These are phyloP conservation scores for Linnemannia schmuckeri DNA, from an alignment of 192 early-diverging fungal species.

Conservation along the genomic window DNA sequence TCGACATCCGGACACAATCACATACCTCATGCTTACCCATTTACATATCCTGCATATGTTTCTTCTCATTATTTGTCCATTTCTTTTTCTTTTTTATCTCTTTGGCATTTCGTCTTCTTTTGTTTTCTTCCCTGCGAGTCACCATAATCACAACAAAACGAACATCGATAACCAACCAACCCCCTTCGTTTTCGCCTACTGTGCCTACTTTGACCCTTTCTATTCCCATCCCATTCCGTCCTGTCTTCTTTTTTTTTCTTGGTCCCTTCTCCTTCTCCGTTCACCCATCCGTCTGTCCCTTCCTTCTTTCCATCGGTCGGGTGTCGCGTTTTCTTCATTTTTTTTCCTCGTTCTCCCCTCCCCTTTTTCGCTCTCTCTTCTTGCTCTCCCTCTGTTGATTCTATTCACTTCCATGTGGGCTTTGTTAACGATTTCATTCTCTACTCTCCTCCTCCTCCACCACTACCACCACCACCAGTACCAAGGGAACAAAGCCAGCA, in stretches of 20 bases:
- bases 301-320: too few species aligned
- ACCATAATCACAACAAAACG: not conserved
- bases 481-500: not conserved
- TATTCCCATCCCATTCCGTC: conserved; percentile 4
- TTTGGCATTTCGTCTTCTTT: too few species aligned
- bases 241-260: not conserved
- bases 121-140: not conserved
- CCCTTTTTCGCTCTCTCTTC: not conserved
- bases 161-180: not conserved
- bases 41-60: too few species aligned
- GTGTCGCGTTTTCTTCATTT: not conserved
- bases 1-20: too few species aligned
- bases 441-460: too few species aligned
- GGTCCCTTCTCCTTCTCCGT: not conserved
- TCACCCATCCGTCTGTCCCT: not conserved
- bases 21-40: too few species aligned
- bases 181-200: not conserved
- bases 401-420: not conserved
- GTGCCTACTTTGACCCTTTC: not conserved
- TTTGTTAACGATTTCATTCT: not conserved
- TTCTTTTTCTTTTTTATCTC: not conserved
- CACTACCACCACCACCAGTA: not conserved
- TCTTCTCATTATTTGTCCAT: not conserved
- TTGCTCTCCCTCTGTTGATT: not conserved
- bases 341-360: not conserved